These are phyloP conservation scores for Akanthomyces lecanii DNA, from an alignment of 2,329 filamentous ascomycete genomes.

Conservation along the genomic window DNA sequence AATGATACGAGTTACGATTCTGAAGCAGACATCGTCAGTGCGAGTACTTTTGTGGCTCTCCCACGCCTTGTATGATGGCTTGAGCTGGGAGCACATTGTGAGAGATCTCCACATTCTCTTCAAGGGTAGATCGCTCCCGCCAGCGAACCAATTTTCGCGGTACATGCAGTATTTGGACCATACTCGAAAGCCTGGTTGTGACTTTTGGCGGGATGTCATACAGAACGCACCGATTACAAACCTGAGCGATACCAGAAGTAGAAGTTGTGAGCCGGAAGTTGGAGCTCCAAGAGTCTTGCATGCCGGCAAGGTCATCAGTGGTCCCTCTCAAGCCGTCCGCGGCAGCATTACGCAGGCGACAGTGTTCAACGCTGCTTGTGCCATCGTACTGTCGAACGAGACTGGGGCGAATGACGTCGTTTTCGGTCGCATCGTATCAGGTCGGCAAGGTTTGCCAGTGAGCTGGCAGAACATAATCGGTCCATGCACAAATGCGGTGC, in stretches of 20 bases:
- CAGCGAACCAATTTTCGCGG: neutral
- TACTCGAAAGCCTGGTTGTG: neutral
- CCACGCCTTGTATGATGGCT: neutral
- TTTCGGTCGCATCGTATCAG: conserved; percentile 22
- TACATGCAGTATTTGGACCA: neutral
- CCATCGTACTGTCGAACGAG: conserved; percentile 8
- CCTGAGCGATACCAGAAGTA: neutral
- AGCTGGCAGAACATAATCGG: conserved; percentile 20
- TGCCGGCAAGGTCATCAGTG: neutral
- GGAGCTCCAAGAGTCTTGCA: neutral
- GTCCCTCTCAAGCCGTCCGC: conserved; percentile 15
- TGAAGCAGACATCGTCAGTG: neutral
- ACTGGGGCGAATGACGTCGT: conserved; percentile 17
- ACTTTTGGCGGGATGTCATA: neutral
- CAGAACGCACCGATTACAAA: neutral
- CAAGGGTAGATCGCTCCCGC: neutral
- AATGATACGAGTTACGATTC: neutral
- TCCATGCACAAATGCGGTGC: conserved; percentile 16
- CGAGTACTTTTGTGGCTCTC: neutral
- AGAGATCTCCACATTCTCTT: neutral
- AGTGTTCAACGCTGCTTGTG: conserved; percentile 18
- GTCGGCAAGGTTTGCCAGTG: conserved; percentile 18
- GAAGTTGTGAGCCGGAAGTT: neutral
- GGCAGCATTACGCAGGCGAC: conserved; percentile 18
- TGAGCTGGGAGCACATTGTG: neutral